A percentile compares a stretch with the other conserved stretches of the same genome.
phyloP scores from a whole-genome alignment of 1,284 basidiomycete species.

The Meira nashicola region DNA sequence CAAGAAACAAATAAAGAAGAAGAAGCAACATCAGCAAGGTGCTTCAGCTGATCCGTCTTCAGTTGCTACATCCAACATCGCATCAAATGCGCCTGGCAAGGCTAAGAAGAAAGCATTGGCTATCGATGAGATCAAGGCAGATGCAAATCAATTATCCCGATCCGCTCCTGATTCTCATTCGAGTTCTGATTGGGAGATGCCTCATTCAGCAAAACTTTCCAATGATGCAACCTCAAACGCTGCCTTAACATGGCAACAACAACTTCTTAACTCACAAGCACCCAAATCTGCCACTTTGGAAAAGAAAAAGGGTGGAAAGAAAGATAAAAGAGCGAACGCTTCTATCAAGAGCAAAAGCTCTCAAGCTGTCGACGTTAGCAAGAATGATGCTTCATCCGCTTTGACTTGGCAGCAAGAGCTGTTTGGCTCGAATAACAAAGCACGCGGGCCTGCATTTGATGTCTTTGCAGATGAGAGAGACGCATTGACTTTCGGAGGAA shows the following conservation, averaged over 20 bases:
- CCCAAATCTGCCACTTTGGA: constrained; percentile 18
- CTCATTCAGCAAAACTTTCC: neutral
- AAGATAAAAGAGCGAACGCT: neutral
- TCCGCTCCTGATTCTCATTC: neutral
- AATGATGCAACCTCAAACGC: constrained; percentile 14
- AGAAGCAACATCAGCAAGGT: neutral
- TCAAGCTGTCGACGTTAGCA: constrained; percentile 1
- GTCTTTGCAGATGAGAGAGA: constrained; percentile 41
- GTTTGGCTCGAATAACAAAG: constrained; percentile 26
- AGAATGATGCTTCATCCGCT: constrained; percentile 23
- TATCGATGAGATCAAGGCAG: neutral
- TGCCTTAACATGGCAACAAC: constrained; percentile 38
- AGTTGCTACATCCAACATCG: too few relatives aligned
- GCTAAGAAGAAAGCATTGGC: neutral
- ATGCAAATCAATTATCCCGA: neutral
- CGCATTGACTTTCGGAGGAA: constrained; percentile 34
- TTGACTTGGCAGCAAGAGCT: constrained; percentile 43
- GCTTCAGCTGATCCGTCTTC: neutral
- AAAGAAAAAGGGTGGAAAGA: constrained; percentile 19
- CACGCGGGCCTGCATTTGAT: constrained; percentile 31
- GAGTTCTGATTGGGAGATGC: neutral
- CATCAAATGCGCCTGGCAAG: neutral
- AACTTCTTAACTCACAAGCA: constrained; percentile 24
- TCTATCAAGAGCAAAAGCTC: neutral
- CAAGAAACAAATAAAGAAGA: too few relatives aligned